Evolutionary conservation across 2,329 filamentous ascomycete genomes (phyloP).

Genomic region (Tympanopsis confertula): DNA sequence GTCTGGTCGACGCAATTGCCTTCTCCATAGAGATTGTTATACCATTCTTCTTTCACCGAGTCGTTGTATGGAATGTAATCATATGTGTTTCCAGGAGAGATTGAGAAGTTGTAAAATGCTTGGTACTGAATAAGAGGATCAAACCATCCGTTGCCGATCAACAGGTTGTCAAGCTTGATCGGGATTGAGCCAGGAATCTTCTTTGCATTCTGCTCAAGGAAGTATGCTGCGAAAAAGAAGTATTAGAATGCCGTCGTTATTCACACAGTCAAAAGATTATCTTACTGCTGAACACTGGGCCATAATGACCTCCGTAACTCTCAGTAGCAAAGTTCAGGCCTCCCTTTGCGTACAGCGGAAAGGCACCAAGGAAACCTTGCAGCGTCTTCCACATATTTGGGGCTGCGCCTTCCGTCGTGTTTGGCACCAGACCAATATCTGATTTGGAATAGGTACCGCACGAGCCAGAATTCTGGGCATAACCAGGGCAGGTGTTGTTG

Average conservation of each 20-base stretch:
- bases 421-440: slow-evolving; percentile 35
- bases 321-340: slow-evolving; percentile 39
- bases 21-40: slow-evolving; percentile 32
- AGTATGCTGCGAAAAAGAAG: slow-evolving; percentile 27
- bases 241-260: no score
- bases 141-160: slow-evolving; percentile 42
- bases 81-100: slow-evolving; percentile 33
- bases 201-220: slow-evolving; percentile 24
- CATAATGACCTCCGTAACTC: slow-evolving; percentile 25
- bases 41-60: slow-evolving; percentile 39
- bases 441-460: slow-evolving; percentile 45
- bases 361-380: slow-evolving; percentile 51
- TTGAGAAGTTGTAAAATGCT: slow-evolving; percentile 44
- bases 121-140: slow-evolving; percentile 39
- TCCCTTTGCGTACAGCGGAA: slow-evolving; percentile 34
- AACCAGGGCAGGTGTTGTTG: slow-evolving; percentile 34
- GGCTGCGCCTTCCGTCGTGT: slow-evolving; percentile 37
- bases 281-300: slow-evolving; percentile 37
- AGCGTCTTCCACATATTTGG: slow-evolving; percentile 49
- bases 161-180: slow-evolving; percentile 29
- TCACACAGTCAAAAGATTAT: no score
- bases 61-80: slow-evolving; percentile 43
- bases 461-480: slow-evolving; percentile 21
- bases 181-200: slow-evolving; percentile 26
- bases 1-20: slow-evolving; percentile 28